These are phyloP conservation scores for Dothideomycetes sp. DNA, from an alignment of 2,329 filamentous ascomycete species.

Conservation along the genomic window DNA sequence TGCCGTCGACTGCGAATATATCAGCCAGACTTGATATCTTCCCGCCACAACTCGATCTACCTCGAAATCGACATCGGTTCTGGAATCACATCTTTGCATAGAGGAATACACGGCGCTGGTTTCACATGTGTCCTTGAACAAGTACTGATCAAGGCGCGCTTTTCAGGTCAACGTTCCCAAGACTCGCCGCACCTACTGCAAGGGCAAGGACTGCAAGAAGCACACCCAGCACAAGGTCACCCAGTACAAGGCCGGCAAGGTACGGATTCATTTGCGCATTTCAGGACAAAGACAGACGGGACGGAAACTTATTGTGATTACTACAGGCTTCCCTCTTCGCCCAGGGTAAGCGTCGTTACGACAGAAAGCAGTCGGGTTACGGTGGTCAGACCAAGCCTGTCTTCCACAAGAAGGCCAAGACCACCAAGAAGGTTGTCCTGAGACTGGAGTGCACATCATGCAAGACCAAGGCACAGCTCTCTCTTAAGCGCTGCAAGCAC, in stretches of 20 bases:
- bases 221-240: conserved; percentile 80
- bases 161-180: conserved; percentile 92
- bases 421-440: conserved; percentile 99
- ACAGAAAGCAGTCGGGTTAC: conserved; percentile 98
- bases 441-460: conserved; percentile 94
- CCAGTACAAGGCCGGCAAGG: conserved; percentile 95
- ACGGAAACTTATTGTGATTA: conserved; percentile 7
- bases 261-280: conserved; percentile 31
- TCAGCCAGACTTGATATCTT: too few species aligned
- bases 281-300: background rate
- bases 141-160: conserved; percentile 8
- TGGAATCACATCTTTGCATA: background rate
- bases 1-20: too few species aligned
- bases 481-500: conserved; percentile 99
- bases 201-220: conserved; percentile 81
- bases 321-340: conserved; percentile 77
- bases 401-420: conserved; percentile 99
- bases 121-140: background rate
- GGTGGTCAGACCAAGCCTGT: conserved; percentile 99
- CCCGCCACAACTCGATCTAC: background rate
- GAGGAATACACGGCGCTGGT: conserved; percentile 3
- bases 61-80: background rate
- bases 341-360: conserved; percentile 99
- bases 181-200: conserved; percentile 96
- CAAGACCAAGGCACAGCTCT: conserved; percentile 97